These are phyloP conservation scores for Saccharum spontaneum DNA, from an alignment of 176 grass and related monocot genomes.

Conservation along the genomic window DNA sequence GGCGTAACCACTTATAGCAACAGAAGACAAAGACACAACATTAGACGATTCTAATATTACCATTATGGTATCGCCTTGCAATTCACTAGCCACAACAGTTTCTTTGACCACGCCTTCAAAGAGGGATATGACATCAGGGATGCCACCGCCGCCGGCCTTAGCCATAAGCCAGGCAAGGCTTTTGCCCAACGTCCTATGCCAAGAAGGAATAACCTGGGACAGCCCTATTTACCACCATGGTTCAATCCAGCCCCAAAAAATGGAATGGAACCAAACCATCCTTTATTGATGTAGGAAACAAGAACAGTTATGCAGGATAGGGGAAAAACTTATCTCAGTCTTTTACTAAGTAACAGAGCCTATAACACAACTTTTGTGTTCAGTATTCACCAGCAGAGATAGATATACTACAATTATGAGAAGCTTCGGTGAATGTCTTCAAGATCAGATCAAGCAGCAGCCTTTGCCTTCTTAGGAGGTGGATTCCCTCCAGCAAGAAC, in stretches of 20 bases:
- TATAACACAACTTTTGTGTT: constrained; percentile 13
- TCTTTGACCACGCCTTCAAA: not conserved
- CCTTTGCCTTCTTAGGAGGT: constrained; percentile 57
- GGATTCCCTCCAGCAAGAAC: constrained; percentile 78
- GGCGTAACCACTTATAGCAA: no score
- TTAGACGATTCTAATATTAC: not conserved
- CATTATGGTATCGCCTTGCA: not conserved
- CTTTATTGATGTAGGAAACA: constrained; percentile 16
- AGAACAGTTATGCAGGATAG: not conserved
- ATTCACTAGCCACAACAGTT: not conserved
- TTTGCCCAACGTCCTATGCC: not conserved
- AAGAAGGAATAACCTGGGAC: not conserved
- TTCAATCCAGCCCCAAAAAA: not conserved
- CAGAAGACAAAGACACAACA: not conserved
- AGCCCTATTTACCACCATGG: not conserved
- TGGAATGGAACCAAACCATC: not conserved
- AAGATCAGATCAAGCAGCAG: constrained; percentile 32
- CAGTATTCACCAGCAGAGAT: not conserved
- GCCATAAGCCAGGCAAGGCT: not conserved
- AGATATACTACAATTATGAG: constrained; percentile 3
- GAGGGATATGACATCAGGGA: not conserved
- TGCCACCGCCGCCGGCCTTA: not conserved
- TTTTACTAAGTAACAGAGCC: not conserved
- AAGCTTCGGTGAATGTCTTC: not conserved
- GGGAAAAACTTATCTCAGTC: not conserved